Percentiles rank a stretch among this genome's conserved stretches.
Conservation (phyloP, 2,329 filamentous ascomycete genomes). For the Emmonsiellopsis sp. region DNA sequence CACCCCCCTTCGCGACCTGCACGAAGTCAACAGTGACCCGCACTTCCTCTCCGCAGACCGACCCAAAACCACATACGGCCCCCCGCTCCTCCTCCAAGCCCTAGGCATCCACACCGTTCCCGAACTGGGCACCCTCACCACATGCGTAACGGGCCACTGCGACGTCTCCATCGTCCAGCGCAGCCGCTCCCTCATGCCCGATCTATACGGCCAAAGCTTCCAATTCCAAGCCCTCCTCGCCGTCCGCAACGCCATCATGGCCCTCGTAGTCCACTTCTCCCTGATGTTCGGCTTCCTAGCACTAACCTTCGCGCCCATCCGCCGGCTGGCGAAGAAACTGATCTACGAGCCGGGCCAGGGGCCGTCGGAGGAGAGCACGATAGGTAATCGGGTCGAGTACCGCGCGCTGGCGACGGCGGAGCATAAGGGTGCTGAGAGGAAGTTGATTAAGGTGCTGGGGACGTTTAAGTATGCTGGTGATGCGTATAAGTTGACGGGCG, state of each 20-base stretch:
- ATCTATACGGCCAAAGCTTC: slow-evolving; percentile 52
- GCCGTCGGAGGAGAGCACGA: slow-evolving; percentile 34
- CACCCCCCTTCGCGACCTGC: slow-evolving; percentile 38
- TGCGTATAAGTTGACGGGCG: slow-evolving; percentile 36
- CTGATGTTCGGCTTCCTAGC: slow-evolving; percentile 39
- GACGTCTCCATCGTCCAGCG: slow-evolving; percentile 52
- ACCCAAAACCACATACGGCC: slow-evolving; percentile 22
- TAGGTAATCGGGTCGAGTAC: slow-evolving; percentile 32
- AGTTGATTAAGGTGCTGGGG: slow-evolving; percentile 33
- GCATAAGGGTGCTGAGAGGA: slow-evolving; percentile 14
- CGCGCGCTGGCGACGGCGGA: slow-evolving; percentile 39
- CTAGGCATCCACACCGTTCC: slow-evolving; percentile 46
- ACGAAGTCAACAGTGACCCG: slow-evolving; percentile 36
- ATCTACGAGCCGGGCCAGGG: slow-evolving; percentile 45
- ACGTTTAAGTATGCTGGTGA: slow-evolving; percentile 33
- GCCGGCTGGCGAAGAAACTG: slow-evolving; percentile 40
- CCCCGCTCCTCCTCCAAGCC: slow-evolving; percentile 20
- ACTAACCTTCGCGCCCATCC: slow-evolving; percentile 44
- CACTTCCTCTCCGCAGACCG: slow-evolving; percentile 36
- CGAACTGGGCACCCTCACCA: slow-evolving; percentile 51
- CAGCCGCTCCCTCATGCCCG: slow-evolving; percentile 49
- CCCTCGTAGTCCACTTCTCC: slow-evolving; percentile 40
- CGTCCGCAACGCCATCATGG: slow-evolving; percentile 41
- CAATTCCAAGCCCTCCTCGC: slow-evolving; percentile 49
- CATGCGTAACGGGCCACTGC: slow-evolving; percentile 42